Base-by-base conservation (phyloP, 129 eudicot genomes). In the Flaveria linearis region DNA sequence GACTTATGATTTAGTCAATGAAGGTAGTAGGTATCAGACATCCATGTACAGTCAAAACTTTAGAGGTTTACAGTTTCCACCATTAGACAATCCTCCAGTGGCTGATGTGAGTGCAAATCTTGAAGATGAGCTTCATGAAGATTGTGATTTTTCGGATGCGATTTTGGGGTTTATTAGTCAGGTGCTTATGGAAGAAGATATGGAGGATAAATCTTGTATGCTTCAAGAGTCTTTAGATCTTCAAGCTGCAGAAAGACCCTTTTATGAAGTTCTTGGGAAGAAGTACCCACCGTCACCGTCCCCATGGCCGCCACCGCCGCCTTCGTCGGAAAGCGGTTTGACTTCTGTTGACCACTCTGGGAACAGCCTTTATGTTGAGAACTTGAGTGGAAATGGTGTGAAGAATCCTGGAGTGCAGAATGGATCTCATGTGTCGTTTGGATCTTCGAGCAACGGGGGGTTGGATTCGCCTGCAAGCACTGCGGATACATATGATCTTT, bases 241-340 rank as follows among this genome's bases (percentile, higher is more conserved):
- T 82, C 91, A 89, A 81, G 96, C 87, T 78, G 88, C 89, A 2
- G 96, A 89, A 69, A 89, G 85, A 64, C 80, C 95, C 9, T 86
- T 89, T 26, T 86, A 89, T 68, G 95, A 86, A 12, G 91, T 69
- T n/a, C 82, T 89, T 36, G 89, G 95, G 0, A 75, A 89, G 57
- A 86, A 80, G 77, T 89, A 89, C 22, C 91, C 95, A 8, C 91
- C 87, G 5, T 82, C 91, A 52, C 91, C 89, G 0, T 75, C 84
- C 9, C 82, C 89, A 68, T 87, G 83, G 80, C 83, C 82, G 13
- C 64, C 68, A 2, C 46, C 68, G 5, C 55, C 83, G 0, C 67
- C 79, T 5, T 74, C 75, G 2, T 68, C 72, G 46, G 84, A 74
- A 9, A 74, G 73, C 15, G 79, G 74, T 66, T 81, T 72, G 73